Evolutionary conservation across 2,329 filamentous ascomycete genomes (phyloP).

Genomic region (Paraconiothyrium brasiliense): DNA sequence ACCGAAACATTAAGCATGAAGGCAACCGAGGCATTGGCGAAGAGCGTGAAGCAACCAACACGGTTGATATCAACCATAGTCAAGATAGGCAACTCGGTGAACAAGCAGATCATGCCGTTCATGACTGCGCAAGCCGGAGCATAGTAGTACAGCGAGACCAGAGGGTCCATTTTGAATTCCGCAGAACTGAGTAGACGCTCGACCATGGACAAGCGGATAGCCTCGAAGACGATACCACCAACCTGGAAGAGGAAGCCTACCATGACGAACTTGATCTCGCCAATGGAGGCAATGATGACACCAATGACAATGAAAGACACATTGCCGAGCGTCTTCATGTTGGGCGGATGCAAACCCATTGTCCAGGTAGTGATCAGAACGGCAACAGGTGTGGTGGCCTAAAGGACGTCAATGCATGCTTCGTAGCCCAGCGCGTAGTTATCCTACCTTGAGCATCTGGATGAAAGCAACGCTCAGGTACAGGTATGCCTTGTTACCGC

Average conservation of each 20-base stretch:
- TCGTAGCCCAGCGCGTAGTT: neutral
- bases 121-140: constrained; percentile 84
- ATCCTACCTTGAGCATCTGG: constrained; percentile 92
- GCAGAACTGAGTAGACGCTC: constrained; percentile 81
- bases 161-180: constrained; percentile 91
- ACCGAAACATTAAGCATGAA: constrained; percentile 87
- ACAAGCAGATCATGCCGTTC: constrained; percentile 77
- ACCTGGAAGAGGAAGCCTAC: constrained; percentile 82
- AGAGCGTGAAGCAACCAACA: constrained; percentile 76
- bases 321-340: constrained; percentile 87
- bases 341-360: constrained; percentile 84
- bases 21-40: constrained; percentile 79
- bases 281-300: constrained; percentile 92
- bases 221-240: constrained; percentile 81
- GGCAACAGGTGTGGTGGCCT: constrained; percentile 94
- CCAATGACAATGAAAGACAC: constrained; percentile 94
- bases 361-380: constrained; percentile 90
- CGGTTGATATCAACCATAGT: constrained; percentile 75
- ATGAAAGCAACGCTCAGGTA: constrained; percentile 97
- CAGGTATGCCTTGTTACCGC: constrained; percentile 93
- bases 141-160: constrained; percentile 91
- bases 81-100: constrained; percentile 77
- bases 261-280: constrained; percentile 92
- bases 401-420: constrained; percentile 23
- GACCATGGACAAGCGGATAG: constrained; percentile 83